Base-by-base conservation (phyloP, 768 basidiomycete species). In the Mycena leptocephala region DNA sequence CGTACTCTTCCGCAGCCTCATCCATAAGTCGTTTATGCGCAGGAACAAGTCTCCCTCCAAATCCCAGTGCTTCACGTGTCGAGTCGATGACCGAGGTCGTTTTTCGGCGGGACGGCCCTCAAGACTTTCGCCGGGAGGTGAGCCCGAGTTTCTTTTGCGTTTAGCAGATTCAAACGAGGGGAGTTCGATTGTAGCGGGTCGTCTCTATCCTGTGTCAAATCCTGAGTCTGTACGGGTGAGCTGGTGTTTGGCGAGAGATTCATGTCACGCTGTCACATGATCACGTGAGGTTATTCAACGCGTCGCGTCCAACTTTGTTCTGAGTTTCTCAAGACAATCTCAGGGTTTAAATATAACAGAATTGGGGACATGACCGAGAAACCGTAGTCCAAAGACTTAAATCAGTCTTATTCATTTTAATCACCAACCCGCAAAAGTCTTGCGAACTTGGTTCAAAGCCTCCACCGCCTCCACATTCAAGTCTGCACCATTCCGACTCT, bases 1-100 rank as follows among this genome's bases (percentile, higher is more conserved):
- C n/a, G 79, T 81, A 64, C 84, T 85, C 22, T 84, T 79, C n/a
- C 87, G 84, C 20, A 89, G 74, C 24, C 79, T 81, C 78, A 87
- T 88, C 39, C 84, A 79, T 5, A 80, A 82, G 24, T 81, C 78
- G n/a, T 81, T 76, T n/a, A 86, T 74, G 56, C 86, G 82, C 11
- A 89, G 59, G 43, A 86, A 80, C 2, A 86, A 79, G 10, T 82
- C 82, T 1, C 86, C 87, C 69, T 86, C 86, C 26, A 81, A 79
- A 30, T 83, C 76, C 87, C 87, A 87, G 62, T 85, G 76, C 30
- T 55, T 73, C 7, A 32, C 39, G 37, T 67, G 72, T 3, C 63
- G 63, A 26, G 33, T n/a, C 18, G 72, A 66, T n/a, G 72, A 65
- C 28, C 33, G 35, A 10, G 63, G 24, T 14, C 39, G 72, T 28